These are phyloP conservation scores for Ogataea hybrid DNA, from an alignment of 1,139 yeast genomes.

Conservation along the genomic window DNA sequence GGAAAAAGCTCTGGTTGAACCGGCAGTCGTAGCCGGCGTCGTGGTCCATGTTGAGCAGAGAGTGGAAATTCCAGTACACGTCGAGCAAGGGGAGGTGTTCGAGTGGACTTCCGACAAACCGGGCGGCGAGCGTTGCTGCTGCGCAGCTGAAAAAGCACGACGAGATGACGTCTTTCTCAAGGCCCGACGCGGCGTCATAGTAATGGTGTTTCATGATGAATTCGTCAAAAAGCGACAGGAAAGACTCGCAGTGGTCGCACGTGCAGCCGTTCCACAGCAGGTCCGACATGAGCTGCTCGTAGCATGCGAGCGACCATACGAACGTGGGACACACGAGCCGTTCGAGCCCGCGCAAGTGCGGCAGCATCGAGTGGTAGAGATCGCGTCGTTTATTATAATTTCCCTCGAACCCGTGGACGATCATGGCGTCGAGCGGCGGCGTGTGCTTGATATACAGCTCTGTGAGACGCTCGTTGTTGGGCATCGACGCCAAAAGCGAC, in stretches of 20 bases:
- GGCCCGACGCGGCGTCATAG: slow-evolving; percentile 42
- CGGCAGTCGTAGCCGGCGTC: slow-evolving; percentile 35
- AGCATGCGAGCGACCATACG: slow-evolving; percentile 57
- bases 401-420: slow-evolving; percentile 67
- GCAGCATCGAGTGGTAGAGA: slow-evolving; percentile 47
- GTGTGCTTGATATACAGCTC: slow-evolving; percentile 49
- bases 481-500: slow-evolving; percentile 41
- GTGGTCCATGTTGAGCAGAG: slow-evolving; percentile 36
- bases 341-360: slow-evolving; percentile 41
- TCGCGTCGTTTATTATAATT: slow-evolving; percentile 59
- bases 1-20: slow-evolving; percentile 32
- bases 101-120: slow-evolving; percentile 30
- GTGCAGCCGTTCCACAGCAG: slow-evolving; percentile 75
- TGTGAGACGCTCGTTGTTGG: slow-evolving; percentile 33
- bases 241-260: slow-evolving; percentile 51
- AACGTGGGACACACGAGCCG: slow-evolving; percentile 55
- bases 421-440: slow-evolving; percentile 47
- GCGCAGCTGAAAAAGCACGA: slow-evolving; percentile 54
- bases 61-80: slow-evolving; percentile 44
- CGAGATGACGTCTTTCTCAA: slow-evolving; percentile 58
- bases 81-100: slow-evolving; percentile 32
- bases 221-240: slow-evolving; percentile 51
- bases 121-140: slow-evolving; percentile 44
- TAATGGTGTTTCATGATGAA: slow-evolving; percentile 63
- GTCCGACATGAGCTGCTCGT: slow-evolving; percentile 68